These are phyloP conservation scores for Saccharum officinarum DNA, from an alignment of 176 grass and related monocot species.

Conservation along the genomic window DNA sequence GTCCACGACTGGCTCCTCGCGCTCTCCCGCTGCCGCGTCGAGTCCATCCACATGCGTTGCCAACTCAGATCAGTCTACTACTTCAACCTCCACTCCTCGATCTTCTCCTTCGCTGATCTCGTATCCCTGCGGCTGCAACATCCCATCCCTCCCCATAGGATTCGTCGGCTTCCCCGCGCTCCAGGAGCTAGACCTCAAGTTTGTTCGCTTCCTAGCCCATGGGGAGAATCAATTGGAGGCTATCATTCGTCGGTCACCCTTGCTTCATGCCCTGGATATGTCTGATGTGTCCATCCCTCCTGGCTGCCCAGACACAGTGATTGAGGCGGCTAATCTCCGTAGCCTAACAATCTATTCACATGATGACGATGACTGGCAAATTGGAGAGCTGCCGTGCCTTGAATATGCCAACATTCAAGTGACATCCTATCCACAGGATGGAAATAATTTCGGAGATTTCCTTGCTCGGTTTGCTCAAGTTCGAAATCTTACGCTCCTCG, in stretches of 20 bases:
- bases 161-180: constrained; percentile 10
- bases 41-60: too few relatives aligned
- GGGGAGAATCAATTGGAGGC: neutral
- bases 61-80: neutral
- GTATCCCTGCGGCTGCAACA: neutral
- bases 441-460: neutral
- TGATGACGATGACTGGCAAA: neutral
- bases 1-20: neutral
- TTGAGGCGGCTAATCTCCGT: constrained; percentile 13
- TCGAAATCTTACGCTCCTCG: neutral
- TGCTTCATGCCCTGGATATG: neutral
- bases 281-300: neutral
- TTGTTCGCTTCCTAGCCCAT: neutral
- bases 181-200: neutral
- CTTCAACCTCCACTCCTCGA: constrained; percentile 7
- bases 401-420: neutral
- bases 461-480: neutral
- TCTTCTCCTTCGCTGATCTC: constrained; percentile 21
- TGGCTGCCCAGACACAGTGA: neutral
- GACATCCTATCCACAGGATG: neutral
- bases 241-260: constrained; percentile 14
- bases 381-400: neutral
- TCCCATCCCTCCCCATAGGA: constrained; percentile 8
- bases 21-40: constrained; percentile 14
- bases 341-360: neutral